Conservation (phyloP, 2,329 filamentous ascomycete genomes). For the Colletotrichum agaves region DNA sequence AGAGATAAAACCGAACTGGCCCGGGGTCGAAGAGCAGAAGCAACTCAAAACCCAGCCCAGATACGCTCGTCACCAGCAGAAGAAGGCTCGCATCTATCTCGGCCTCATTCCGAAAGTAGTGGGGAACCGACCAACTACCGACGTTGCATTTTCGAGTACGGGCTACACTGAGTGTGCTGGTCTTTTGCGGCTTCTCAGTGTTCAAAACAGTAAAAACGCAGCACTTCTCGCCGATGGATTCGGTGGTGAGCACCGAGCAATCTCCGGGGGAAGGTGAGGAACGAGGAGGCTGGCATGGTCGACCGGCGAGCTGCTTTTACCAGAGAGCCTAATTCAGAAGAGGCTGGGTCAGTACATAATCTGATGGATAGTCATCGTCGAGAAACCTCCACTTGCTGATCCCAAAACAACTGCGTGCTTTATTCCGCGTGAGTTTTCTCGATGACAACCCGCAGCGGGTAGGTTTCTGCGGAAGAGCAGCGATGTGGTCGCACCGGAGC, state of each 20-base stretch:
- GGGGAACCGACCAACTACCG: constrained; percentile 32
- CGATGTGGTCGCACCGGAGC: constrained; percentile 14
- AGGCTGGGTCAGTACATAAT: constrained; percentile 16
- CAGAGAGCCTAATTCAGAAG: constrained; percentile 2
- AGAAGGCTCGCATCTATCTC: constrained; percentile 16
- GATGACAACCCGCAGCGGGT: constrained; percentile 14
- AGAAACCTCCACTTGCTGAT: constrained; percentile 13
- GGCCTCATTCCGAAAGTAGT: constrained; percentile 33
- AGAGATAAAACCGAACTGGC: not conserved
- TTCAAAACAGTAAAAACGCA: not conserved
- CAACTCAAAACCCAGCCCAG: not conserved
- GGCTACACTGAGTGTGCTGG: not conserved
- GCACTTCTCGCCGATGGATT: not conserved
- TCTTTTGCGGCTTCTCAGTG: constrained; percentile 6
- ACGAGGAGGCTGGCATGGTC: not conserved
- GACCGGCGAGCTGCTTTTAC: constrained; percentile 16
- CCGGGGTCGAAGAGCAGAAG: not conserved
- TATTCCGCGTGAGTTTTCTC: constrained; percentile 5
- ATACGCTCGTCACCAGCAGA: not conserved
- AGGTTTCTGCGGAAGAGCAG: not conserved
- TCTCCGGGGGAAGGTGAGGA: constrained; percentile 10
- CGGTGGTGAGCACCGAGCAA: constrained; percentile 31
- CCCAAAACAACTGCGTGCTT: constrained; percentile 15
- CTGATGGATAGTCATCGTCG: constrained; percentile 11
- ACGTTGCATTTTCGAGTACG: constrained; percentile 21